Evolutionary conservation across 306 rosid species (phyloP).

Genomic region (Quercus bicolor): DNA sequence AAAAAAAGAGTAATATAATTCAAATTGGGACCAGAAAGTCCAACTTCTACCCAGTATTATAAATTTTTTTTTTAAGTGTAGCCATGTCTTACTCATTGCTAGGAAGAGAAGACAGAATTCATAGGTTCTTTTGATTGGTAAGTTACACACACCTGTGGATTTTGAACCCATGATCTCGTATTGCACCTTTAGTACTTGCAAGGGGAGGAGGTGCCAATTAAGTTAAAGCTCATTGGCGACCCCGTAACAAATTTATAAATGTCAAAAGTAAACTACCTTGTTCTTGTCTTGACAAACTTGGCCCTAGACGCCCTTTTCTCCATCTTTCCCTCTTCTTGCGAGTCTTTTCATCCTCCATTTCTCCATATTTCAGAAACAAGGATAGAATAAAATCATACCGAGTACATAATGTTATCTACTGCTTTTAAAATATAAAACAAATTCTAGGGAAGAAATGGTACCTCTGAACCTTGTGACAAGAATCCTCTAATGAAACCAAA

Average conservation of each 20-base stretch:
- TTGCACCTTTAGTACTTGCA: no score
- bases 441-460: slow-evolving; percentile 18
- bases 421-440: background rate
- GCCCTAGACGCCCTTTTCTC: slow-evolving; percentile 83
- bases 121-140: no score
- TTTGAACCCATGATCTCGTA: no score
- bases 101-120: background rate
- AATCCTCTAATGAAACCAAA: slow-evolving; percentile 73
- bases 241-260: background rate
- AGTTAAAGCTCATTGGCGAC: no score
- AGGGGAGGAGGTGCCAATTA: no score
- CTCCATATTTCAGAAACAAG: slow-evolving; percentile 43
- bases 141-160: no score
- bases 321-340: slow-evolving; percentile 94
- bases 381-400: slow-evolving; percentile 7
- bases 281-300: slow-evolving; percentile 71
- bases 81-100: background rate
- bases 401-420: background rate
- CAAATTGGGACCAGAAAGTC: background rate
- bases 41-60: background rate
- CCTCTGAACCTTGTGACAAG: slow-evolving; percentile 67
- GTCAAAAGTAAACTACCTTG: slow-evolving; percentile 41
- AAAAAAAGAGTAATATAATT: background rate
- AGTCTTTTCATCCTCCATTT: slow-evolving; percentile 75
- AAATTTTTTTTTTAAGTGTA: background rate